phyloP scores from a whole-genome alignment of 768 basidiomycete species.

The Favolaschia claudopus region DNA sequence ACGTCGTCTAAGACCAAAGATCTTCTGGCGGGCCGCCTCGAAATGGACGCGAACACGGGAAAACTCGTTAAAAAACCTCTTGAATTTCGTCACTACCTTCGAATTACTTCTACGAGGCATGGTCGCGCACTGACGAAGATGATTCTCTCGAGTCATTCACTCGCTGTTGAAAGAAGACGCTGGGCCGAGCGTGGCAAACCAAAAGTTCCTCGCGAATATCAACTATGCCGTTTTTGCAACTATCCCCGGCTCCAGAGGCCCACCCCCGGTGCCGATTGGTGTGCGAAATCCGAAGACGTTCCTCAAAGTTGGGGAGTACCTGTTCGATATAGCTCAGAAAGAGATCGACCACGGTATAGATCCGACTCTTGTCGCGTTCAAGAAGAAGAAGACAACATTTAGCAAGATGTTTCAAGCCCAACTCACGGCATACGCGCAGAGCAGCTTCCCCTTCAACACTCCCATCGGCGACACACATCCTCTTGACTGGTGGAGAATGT shows the following conservation, averaged over 20 bases:
- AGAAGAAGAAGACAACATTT: constrained; percentile 26
- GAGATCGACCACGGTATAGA: constrained; percentile 32
- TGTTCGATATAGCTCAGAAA: constrained; percentile 22
- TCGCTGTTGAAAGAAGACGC: background rate
- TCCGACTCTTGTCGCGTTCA: constrained; percentile 23
- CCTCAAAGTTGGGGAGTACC: constrained; percentile 30
- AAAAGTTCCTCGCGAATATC: background rate
- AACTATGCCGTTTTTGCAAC: background rate
- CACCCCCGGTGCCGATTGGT: constrained; percentile 30
- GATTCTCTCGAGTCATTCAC: background rate
- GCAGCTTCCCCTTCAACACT: constrained; percentile 31
- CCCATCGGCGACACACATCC: constrained; percentile 29
- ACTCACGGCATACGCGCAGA: constrained; percentile 36
- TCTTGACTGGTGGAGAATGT: constrained; percentile 32
- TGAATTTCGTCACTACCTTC: background rate
- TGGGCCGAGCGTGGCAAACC: background rate
- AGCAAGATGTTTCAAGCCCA: constrained; percentile 30
- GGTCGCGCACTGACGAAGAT: background rate
- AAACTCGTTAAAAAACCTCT: constrained; percentile 1
- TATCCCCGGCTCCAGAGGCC: constrained; percentile 23
- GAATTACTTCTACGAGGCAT: background rate
- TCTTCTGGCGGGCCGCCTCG: background rate
- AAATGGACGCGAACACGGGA: background rate
- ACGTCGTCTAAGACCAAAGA: background rate
- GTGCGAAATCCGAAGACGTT: constrained; percentile 34